Base-by-base conservation (phyloP, 129 eudicot genomes). In the Ambrosia artemisiifolia region DNA sequence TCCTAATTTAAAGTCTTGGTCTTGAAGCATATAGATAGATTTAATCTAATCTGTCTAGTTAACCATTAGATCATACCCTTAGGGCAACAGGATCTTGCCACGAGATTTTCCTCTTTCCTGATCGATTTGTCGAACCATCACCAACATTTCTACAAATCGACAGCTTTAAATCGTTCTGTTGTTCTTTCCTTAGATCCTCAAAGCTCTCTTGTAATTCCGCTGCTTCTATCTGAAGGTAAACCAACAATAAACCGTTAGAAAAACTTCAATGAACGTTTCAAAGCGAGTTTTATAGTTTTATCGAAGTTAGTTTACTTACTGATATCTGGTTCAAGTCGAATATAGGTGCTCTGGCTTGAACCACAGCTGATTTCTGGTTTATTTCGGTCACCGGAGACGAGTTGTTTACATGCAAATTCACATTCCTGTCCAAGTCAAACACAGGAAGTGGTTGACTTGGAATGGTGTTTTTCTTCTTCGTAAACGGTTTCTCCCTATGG, bases 81-180 rank as follows among this genome's bases (percentile, higher is more conserved):
- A 93, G 72, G 8, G 96, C 98, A 71, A 89, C 92, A 4, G 89
- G 95, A 63, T 93, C 98, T 82, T 93, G 98, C 98, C 98, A 93
- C 19, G 98, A 84, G 51, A 93, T 85, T 76, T 93, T 89, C 82
- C 95, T 82, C 79, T 93, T 93, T 70, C 89, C 96, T 16, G 76
- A 78, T 36, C 87, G 82, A 64, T 79, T 85, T 2, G 97, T 81
- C 7, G 95, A 78, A 35, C 86, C 84, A 53, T 91, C 91, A 53
- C 97, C 95, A 1, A 75, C 66, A 74, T 91, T 85, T 78, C 97
- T 77, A 75, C 92, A 91, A 6, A 88, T 38, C 19, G 95, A 80
- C 69, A 91, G 63, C 79, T 75, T 88, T 78, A 90, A 59, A 73
- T 90, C 96, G 38, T 72, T 85, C 12, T 73, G 83, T 16, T 69